Evolutionary conservation across 164 flowering plant species (phyloP), one percentile per base, ranked within the genome.

Genomic region (Buxus sempervirens): DNA sequence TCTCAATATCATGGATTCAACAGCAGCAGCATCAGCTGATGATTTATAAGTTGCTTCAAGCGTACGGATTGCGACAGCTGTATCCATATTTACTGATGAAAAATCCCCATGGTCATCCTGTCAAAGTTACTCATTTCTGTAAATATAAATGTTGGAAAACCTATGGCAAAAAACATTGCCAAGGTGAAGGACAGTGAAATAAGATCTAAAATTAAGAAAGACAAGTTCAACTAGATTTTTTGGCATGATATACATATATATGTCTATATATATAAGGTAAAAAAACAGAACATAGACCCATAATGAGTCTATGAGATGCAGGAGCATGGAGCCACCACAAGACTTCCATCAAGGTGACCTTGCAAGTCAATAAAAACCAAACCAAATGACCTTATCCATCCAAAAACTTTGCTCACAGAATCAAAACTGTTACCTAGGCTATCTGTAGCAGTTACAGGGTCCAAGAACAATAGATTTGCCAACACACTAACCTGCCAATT

Each of bases 71-170:
- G 99, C 99, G 59, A 93, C 95, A 73, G 97, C 97, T 53, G 99
- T 96, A 73, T 96, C 98, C 99, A 96, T 96, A 76, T 89, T 96
- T 60, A 93, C 99, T 0, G 99, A 82, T 58, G 97, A 93, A 74
- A 95, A 84, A 60, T 96, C 99, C 21, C 98, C 98, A 76, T 89
- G 85, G 76, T 93, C 97, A 84, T 91, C 99, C 98, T 95, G 87
- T 70, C 24, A 75, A 70, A 54, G 42, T 66, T 56, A 15, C 23
- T 32, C 20, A 21, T 26, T 25, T 59, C 25, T 51, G 16, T 41
- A 70, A 63, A 75, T 54, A 20, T 9, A n/a, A 54, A 62, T 32
- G 20, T 21, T 23, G 28, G 49, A 28, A 19, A 57, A 23, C 20
- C 26, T 26, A 24, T 38, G 48, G 36, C 23, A 38, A 63, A 24